phyloP scores from a whole-genome alignment of 352 stramenopile species.

The Phytophthora rubi region DNA sequence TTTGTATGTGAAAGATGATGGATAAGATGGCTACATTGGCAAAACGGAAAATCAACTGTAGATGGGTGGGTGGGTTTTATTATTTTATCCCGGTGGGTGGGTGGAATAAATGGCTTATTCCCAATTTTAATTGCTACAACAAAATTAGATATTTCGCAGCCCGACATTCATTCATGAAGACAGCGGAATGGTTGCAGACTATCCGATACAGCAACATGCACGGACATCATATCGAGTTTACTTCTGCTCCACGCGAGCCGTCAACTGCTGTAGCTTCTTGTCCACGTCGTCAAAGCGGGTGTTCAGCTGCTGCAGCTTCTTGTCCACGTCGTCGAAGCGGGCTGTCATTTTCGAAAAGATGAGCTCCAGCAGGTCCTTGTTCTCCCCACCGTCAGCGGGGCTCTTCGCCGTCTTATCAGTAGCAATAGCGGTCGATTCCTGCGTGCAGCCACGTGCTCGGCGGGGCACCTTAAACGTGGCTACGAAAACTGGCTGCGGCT shows the following conservation, averaged over 20 bases:
- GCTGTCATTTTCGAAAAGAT: conserved; percentile 42
- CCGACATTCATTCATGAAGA: too few relatives aligned
- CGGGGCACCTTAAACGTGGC: conserved; percentile 61
- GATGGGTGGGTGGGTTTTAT: too few relatives aligned
- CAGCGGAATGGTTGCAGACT: conserved; percentile 5
- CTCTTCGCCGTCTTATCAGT: conserved; percentile 25
- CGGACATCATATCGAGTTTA: too few relatives aligned
- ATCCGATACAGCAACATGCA: too few relatives aligned
- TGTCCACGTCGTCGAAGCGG: conserved; percentile 62
- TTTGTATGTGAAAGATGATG: conserved; percentile 21
- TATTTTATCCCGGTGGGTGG: too few relatives aligned
- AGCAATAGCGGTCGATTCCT: conserved; percentile 8
- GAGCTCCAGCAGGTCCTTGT: conserved; percentile 19
- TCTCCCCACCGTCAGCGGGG: conserved; percentile 7
- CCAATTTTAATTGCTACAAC: too few relatives aligned
- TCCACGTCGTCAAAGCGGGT: conserved; percentile 62
- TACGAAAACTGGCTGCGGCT: conserved; percentile 46
- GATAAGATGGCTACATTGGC: conserved; percentile 19
- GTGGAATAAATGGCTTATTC: too few relatives aligned
- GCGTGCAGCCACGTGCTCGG: conserved; percentile 7
- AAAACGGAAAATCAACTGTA: too few relatives aligned
- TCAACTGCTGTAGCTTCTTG: conserved; percentile 37
- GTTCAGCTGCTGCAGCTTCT: conserved; percentile 38
- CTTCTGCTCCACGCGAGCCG: conserved; percentile 44
- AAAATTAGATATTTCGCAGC: too few relatives aligned